Conservation (phyloP, 345 rosid genomes). For the Citrus glauca region DNA sequence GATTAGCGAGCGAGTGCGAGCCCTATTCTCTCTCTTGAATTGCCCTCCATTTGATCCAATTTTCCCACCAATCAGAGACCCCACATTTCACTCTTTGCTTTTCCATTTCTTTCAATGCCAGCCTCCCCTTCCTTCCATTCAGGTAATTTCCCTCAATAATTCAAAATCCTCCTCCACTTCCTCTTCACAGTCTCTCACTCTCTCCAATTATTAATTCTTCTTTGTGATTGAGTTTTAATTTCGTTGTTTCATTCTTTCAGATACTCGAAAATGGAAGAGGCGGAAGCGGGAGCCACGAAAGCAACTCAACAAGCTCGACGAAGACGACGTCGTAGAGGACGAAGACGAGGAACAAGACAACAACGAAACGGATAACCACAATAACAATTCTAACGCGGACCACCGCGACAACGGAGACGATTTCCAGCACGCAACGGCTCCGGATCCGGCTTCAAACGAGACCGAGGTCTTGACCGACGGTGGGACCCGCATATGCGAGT, state of each 20-base stretch:
- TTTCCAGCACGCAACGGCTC: slow-evolving; percentile 24
- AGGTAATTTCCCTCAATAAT: slow-evolving; percentile 37
- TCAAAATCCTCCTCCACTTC: slow-evolving; percentile 2
- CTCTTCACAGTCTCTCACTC: slow-evolving; percentile 4
- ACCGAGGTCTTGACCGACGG: slow-evolving; percentile 50
- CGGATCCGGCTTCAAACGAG: slow-evolving; percentile 50
- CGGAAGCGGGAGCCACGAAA: slow-evolving; percentile 68
- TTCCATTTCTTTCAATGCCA: slow-evolving; percentile 51
- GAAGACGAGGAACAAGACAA: slow-evolving; percentile 39
- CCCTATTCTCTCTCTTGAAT: slow-evolving; percentile 5
- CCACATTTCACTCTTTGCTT: slow-evolving; percentile 7
- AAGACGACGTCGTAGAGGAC: slow-evolving; percentile 47
- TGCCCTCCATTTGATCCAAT: slow-evolving; percentile 15
- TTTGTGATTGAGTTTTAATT: slow-evolving; percentile 8
- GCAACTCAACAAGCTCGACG: slow-evolving; percentile 36
- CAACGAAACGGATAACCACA: slow-evolving; percentile 38
- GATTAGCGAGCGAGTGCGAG: slow-evolving; percentile 11
- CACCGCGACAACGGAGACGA: slow-evolving; percentile 37
- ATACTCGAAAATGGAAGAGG: slow-evolving; percentile 80
- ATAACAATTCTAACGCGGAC: slow-evolving; percentile 8
- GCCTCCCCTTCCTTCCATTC: slow-evolving; percentile 66
- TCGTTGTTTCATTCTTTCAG: slow-evolving; percentile 23
- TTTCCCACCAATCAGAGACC: slow-evolving; percentile 28
- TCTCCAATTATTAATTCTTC: neutral
- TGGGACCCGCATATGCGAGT: slow-evolving; percentile 67